Conservation (phyloP, 1,139 yeast genomes). For the Protomyces inundatus region DNA sequence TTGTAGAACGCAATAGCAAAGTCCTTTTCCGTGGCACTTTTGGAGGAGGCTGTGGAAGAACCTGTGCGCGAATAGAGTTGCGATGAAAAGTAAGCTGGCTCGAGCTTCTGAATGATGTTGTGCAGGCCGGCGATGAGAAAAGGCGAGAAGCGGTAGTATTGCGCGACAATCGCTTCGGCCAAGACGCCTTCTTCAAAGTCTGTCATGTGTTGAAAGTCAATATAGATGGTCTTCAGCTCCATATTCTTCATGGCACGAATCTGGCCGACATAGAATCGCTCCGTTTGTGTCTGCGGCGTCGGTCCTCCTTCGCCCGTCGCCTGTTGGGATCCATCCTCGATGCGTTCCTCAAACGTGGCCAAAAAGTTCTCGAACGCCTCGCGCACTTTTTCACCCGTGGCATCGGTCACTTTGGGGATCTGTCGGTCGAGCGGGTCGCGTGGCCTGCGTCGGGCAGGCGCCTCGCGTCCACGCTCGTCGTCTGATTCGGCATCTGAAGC, state of each 20-base stretch:
- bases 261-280: slow-evolving; percentile 62
- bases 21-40: slow-evolving; percentile 55
- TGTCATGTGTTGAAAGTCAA: slow-evolving; percentile 75
- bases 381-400: slow-evolving; percentile 88
- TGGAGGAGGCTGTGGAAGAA: slow-evolving; percentile 34
- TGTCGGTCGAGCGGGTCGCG: slow-evolving; percentile 31
- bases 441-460: slow-evolving; percentile 29
- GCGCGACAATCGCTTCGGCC: slow-evolving; percentile 84
- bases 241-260: slow-evolving; percentile 72
- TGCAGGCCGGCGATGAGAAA: slow-evolving; percentile 71
- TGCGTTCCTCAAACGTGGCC: slow-evolving; percentile 44
- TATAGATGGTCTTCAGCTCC: slow-evolving; percentile 72
- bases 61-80: slow-evolving; percentile 30
- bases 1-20: slow-evolving; percentile 89
- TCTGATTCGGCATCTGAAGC: slow-evolving; percentile 27
- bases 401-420: slow-evolving; percentile 82
- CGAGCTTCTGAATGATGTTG: slow-evolving; percentile 64
- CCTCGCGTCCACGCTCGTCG: slow-evolving; percentile 20
- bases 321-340: slow-evolving; percentile 30
- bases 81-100: slow-evolving; percentile 47
- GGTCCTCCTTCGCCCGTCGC: slow-evolving; percentile 26
- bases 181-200: slow-evolving; percentile 78
- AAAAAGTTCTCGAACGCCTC: slow-evolving; percentile 84
- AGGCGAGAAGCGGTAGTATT: slow-evolving; percentile 87
- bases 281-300: slow-evolving; percentile 20